These are phyloP conservation scores for Lasiosphaeriaceae sp. DNA, from an alignment of 495 filamentous ascomycete genomes.

Conservation along the genomic window DNA sequence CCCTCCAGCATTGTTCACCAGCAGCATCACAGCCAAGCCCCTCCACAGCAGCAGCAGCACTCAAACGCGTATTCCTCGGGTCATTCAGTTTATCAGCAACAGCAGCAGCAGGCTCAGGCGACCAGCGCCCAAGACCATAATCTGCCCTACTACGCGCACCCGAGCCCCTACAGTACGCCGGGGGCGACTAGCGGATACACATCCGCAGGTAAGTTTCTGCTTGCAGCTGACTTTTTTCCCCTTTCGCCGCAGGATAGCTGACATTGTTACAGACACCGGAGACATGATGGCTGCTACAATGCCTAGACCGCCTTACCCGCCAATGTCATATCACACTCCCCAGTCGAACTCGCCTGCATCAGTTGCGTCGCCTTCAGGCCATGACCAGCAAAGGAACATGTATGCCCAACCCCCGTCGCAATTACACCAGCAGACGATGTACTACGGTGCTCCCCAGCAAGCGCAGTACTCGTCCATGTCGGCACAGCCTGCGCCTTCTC, in stretches of 20 bases:
- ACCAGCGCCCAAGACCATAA: slow-evolving; percentile 53
- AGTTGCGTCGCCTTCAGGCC: slow-evolving; percentile 81
- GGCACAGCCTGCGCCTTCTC: slow-evolving; percentile 60
- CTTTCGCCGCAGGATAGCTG: slow-evolving; percentile 17
- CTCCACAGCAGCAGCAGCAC: slow-evolving; percentile 46
- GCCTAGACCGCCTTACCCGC: slow-evolving; percentile 76
- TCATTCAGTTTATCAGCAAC: slow-evolving; percentile 41
- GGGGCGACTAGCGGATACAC: slow-evolving; percentile 68
- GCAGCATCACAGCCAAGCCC: slow-evolving; percentile 56
- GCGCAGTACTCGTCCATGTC: slow-evolving; percentile 69
- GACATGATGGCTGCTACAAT: slow-evolving; percentile 95
- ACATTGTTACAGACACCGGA: slow-evolving; percentile 59
- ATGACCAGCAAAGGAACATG: slow-evolving; percentile 83
- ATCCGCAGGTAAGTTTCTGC: slow-evolving; percentile 65
- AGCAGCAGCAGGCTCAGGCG: slow-evolving; percentile 45
- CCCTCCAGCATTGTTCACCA: slow-evolving; percentile 62
- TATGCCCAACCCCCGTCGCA: slow-evolving; percentile 79
- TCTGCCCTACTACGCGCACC: slow-evolving; percentile 67
- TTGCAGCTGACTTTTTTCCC: slow-evolving; percentile 11
- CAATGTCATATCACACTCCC: slow-evolving; percentile 87
- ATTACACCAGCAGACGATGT: slow-evolving; percentile 68
- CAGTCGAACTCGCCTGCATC: slow-evolving; percentile 97
- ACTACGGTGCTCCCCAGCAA: slow-evolving; percentile 56
- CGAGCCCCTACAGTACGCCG: slow-evolving; percentile 69
- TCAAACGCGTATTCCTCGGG: slow-evolving; percentile 55